Conservation (phyloP, 805 yeast genomes). For the Metschnikowia matae region DNA sequence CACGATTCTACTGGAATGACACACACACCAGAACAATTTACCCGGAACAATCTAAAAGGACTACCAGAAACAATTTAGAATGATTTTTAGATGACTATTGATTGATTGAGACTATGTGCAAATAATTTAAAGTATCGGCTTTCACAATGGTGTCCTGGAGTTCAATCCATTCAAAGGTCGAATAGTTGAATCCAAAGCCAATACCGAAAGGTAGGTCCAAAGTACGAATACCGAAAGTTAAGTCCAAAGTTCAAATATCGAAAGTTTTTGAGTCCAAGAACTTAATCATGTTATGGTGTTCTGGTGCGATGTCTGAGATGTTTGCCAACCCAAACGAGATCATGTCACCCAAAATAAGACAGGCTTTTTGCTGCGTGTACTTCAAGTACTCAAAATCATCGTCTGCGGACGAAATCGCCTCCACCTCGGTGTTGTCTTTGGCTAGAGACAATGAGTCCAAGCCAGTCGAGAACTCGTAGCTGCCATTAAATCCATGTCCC, state of each 20-base stretch:
- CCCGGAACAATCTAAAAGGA: too few relatives aligned
- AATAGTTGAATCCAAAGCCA: too few relatives aligned
- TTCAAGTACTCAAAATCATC: conserved; percentile 76
- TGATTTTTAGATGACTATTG: background rate
- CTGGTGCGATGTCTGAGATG: conserved; percentile 25
- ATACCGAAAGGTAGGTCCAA: too few relatives aligned
- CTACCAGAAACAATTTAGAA: too few relatives aligned
- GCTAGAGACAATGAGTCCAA: conserved; percentile 39
- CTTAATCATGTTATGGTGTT: conserved; percentile 30
- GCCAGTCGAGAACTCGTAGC: conserved; percentile 44
- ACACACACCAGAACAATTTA: too few relatives aligned
- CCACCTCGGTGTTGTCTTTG: conserved; percentile 26
- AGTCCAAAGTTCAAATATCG: conserved; percentile 5
- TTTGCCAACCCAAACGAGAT: conserved; percentile 52
- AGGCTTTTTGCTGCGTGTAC: conserved; percentile 73
- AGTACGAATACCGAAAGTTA: too few relatives aligned
- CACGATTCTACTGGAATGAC: too few relatives aligned
- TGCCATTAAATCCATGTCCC: conserved; percentile 38
- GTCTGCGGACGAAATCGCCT: conserved; percentile 35
- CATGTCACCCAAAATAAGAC: conserved; percentile 71
- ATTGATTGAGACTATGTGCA: background rate
- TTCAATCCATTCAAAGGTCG: background rate
- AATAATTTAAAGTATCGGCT: background rate
- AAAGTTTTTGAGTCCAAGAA: conserved; percentile 31
- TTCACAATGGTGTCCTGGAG: background rate